Conservation (phyloP, 2,329 filamentous ascomycete species). For the Aspergillus sojae region DNA sequence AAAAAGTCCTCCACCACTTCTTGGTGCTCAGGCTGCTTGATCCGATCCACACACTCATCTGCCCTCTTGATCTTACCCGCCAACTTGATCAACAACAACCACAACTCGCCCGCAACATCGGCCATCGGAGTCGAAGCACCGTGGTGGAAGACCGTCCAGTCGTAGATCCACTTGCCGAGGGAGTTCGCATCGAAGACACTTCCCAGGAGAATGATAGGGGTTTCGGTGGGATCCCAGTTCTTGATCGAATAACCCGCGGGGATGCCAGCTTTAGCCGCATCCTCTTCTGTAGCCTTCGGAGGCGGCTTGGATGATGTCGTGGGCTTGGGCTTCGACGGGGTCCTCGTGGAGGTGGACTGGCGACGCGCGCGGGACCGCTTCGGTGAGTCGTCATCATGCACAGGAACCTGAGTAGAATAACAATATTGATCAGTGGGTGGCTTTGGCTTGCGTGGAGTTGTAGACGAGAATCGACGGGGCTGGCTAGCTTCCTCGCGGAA, state of each 20-base stretch:
- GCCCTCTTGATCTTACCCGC: constrained; percentile 92
- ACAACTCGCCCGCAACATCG: constrained; percentile 90
- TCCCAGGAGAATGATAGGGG: constrained; percentile 89
- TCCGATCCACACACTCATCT: constrained; percentile 73
- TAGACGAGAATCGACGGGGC: constrained; percentile 29
- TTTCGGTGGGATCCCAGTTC: constrained; percentile 95
- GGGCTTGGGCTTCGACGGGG: constrained; percentile 47
- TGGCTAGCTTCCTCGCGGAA: constrained; percentile 48
- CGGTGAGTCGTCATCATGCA: constrained; percentile 57
- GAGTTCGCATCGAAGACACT: constrained; percentile 98
- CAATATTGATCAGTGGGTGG: constrained; percentile 54
- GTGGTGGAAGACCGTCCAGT: constrained; percentile 95
- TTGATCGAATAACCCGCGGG: constrained; percentile 91
- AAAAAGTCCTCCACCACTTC: constrained; percentile 91
- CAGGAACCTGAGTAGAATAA: constrained; percentile 57
- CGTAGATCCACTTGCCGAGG: constrained; percentile 98
- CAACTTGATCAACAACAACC: constrained; percentile 91
- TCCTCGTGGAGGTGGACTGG: constrained; percentile 55
- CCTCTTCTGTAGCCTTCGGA: constrained; percentile 65
- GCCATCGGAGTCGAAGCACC: constrained; percentile 80
- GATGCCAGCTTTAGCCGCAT: constrained; percentile 67
- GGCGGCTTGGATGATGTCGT: constrained; percentile 38
- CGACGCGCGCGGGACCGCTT: constrained; percentile 55
- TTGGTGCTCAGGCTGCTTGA: constrained; percentile 71
- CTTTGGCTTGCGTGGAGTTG: constrained; percentile 45